Evolutionary conservation across 108 stramenopile genomes (phyloP), one percentile per base, ranked within the genome.

Genomic region (Hondaea fermentalgiana): DNA sequence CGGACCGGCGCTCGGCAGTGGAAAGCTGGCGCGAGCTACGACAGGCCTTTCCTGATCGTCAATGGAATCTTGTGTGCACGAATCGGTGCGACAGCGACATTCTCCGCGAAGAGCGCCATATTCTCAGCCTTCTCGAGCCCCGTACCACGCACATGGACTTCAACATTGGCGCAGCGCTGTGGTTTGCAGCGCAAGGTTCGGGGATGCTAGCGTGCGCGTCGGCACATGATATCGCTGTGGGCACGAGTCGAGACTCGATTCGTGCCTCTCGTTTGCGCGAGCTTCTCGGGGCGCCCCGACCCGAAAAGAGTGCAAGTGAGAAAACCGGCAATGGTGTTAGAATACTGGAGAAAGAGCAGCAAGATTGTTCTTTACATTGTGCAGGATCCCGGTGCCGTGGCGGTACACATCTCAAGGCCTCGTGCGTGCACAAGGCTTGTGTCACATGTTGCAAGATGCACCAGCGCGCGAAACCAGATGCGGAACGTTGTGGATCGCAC

Each of bases 101-200:
- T 35, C 87, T 93, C 64, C 29, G 91, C 6, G 17, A 89, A 12
- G 96, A 96, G 88, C 59, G 83, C 44, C 92, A 89, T 44, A 93
- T 98, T 19, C 92, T 93, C 44, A 89, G 90, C 19, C 92, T 98
- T 5, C 91, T 97, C 5, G 58, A 87, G 64, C 97, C 97, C 12
- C 93, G 95, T 72, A 71, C 83, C 8, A 96, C 96, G 5, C 89
- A 91, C 59, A 98, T 98, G 98, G 97, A 98, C 89, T 95, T 98
- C 83, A 98, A 98, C 91, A 97, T 98, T 89, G 98, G 93, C 17
- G 94, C 95, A 28, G 98, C 98, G 45, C 92, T 98, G 72, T 98
- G 96, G 96, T 97, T 98, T 93, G 97, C 97, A 8, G 94, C 96
- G 57, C 91, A 94, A 42, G 97, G 96, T 14, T 69, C 44, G 25